Evolutionary conservation across 768 basidiomycete species (phyloP).

Genomic region (Leucogyrophana mollusca): DNA sequence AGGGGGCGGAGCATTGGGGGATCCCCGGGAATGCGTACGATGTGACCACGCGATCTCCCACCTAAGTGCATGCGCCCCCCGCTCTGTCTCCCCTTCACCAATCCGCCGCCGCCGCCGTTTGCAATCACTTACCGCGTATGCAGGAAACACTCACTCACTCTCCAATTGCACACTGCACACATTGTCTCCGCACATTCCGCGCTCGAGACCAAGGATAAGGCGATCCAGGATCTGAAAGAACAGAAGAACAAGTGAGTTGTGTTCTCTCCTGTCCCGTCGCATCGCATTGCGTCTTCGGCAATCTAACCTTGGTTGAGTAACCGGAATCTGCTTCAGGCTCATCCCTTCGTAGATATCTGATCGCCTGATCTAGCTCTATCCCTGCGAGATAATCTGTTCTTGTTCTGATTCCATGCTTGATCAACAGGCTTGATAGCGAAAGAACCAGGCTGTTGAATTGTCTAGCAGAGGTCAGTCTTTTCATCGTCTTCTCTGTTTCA

Average conservation of each 20-base stretch:
- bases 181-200: constrained; percentile 81
- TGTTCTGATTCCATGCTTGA: constrained; percentile 13
- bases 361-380: neutral
- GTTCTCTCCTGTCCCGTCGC: constrained; percentile 2
- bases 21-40: no score
- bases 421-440: constrained; percentile 70
- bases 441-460: constrained; percentile 64
- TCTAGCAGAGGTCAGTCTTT: constrained; percentile 60
- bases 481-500: neutral
- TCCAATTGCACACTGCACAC: constrained; percentile 86
- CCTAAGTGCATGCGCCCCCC: no score
- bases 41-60: no score
- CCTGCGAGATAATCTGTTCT: constrained; percentile 1
- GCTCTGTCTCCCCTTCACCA: neutral
- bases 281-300: neutral
- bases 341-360: no score
- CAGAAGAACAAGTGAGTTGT: constrained; percentile 76
- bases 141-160: constrained; percentile 81
- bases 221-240: constrained; percentile 78
- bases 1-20: no score
- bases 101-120: neutral
- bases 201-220: constrained; percentile 73
- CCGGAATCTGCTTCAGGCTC: no score
- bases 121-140: neutral
- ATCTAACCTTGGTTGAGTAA: neutral